Conservation (phyloP, 208 protist species). For the Novymonas esmeraldas region DNA sequence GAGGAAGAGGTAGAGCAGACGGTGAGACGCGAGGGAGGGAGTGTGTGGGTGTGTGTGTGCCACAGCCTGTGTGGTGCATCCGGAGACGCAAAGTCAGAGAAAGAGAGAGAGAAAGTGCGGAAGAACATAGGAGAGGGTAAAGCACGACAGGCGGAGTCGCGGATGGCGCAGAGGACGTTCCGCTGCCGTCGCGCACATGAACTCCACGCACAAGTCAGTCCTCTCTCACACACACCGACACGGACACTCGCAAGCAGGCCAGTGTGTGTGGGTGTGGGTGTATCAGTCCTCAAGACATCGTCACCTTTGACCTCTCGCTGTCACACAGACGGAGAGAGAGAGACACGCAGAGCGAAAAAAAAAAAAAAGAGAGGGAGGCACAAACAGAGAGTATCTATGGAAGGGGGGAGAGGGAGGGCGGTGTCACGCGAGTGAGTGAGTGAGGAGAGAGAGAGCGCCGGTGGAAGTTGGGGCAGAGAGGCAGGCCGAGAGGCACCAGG, state of each 20-base stretch:
- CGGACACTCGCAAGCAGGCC: too few species aligned
- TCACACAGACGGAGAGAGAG: not conserved
- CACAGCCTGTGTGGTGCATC: not conserved
- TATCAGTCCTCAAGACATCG: too few species aligned
- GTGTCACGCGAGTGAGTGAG: not conserved
- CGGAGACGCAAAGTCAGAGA: not conserved
- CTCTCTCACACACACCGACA: too few species aligned
- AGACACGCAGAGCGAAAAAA: slow-evolving; percentile 18
- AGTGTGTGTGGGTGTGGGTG: too few species aligned
- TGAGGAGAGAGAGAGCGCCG: not conserved
- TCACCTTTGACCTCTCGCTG: not conserved
- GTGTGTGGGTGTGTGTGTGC: not conserved
- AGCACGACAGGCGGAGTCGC: not conserved
- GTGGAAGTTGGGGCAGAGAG: not conserved
- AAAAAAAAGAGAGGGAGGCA: slow-evolving; percentile 8
- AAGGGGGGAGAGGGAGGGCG: not conserved
- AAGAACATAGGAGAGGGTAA: not conserved
- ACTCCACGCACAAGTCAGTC: not conserved
- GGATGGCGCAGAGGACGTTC: not conserved
- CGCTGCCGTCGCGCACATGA: too few species aligned
- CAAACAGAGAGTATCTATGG: slow-evolving; percentile 27
- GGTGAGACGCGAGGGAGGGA: not conserved
- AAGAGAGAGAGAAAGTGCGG: not conserved
- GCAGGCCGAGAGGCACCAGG: not conserved
- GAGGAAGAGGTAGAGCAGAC: not conserved